Evolutionary conservation across 2,329 filamentous ascomycete species (phyloP).

Genomic region (Beauveria rudraprayagi): DNA sequence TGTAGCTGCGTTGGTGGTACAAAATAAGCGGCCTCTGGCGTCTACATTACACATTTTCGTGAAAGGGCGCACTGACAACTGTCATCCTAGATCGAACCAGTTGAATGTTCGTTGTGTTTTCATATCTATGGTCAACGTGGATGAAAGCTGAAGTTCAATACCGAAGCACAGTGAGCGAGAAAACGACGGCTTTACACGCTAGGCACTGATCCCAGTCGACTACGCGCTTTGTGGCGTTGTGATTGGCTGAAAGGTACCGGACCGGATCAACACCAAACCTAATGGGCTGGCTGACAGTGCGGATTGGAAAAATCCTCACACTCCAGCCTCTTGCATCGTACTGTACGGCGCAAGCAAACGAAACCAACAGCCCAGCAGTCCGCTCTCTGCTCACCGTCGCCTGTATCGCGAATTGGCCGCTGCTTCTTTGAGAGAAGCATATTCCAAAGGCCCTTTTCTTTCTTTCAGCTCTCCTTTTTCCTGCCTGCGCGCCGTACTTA

Average conservation of each 20-base stretch:
- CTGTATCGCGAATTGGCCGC: slow-evolving; percentile 2
- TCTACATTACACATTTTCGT: background rate
- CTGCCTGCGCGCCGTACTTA: background rate
- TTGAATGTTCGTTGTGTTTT: background rate
- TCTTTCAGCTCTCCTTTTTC: background rate
- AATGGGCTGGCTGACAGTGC: slow-evolving; percentile 30
- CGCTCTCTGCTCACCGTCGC: slow-evolving; percentile 11
- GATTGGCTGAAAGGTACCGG: slow-evolving; percentile 23
- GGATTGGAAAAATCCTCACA: slow-evolving; percentile 35
- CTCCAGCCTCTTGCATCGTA: slow-evolving; percentile 26
- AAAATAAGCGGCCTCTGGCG: background rate
- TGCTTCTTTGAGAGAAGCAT: background rate
- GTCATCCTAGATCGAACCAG: background rate
- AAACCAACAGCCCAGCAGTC: slow-evolving; percentile 17
- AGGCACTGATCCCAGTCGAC: slow-evolving; percentile 2
- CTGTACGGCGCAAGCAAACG: slow-evolving; percentile 10
- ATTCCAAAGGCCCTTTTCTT: background rate
- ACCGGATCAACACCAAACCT: slow-evolving; percentile 34
- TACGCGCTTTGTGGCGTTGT: slow-evolving; percentile 13
- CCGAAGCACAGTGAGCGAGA: background rate
- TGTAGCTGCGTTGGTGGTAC: slow-evolving; percentile 5
- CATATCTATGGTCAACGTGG: background rate
- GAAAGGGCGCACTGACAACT: background rate
- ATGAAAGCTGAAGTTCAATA: background rate
- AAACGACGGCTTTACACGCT: background rate